phyloP scores from a whole-genome alignment of 2,329 filamentous ascomycete species.

The Fusarium compactum region DNA sequence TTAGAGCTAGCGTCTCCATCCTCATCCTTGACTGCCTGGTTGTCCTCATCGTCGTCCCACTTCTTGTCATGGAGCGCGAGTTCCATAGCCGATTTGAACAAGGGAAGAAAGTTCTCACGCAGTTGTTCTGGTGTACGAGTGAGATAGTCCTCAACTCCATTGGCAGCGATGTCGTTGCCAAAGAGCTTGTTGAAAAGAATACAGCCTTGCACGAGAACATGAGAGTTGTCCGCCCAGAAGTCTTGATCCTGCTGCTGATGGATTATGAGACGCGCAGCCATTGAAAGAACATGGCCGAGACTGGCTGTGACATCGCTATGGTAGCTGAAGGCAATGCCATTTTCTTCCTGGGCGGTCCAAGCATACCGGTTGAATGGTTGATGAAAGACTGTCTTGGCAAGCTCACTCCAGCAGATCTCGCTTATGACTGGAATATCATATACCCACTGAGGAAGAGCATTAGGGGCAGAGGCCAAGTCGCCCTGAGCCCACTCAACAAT shows the following conservation, averaged over 20 bases:
- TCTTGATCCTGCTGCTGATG: neutral
- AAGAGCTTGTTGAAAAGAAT: accelerated
- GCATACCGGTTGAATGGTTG: neutral
- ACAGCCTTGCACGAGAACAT: neutral
- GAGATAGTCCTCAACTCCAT: neutral
- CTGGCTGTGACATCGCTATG: accelerated
- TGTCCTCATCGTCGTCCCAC: accelerated
- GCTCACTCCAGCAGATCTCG: neutral
- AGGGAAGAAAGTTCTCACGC: too few relatives aligned
- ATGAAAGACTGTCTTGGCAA: neutral
- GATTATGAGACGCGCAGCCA: neutral
- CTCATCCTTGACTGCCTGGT: neutral
- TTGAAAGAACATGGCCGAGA: accelerated
- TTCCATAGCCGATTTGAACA: too few relatives aligned
- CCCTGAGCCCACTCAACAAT: too few relatives aligned
- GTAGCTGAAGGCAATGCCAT: accelerated
- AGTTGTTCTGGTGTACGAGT: neutral
- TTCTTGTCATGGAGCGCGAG: too few relatives aligned
- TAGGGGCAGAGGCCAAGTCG: too few relatives aligned
- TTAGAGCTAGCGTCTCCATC: accelerated
- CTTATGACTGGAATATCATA: too few relatives aligned
- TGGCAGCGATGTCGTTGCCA: neutral
- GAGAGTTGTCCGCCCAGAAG: neutral
- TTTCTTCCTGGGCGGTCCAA: neutral
- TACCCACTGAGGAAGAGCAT: too few relatives aligned